Evolutionary conservation across 805 yeast species (phyloP), one percentile per base, ranked within the genome.

Genomic region (Lachancea thermotolerans): DNA sequence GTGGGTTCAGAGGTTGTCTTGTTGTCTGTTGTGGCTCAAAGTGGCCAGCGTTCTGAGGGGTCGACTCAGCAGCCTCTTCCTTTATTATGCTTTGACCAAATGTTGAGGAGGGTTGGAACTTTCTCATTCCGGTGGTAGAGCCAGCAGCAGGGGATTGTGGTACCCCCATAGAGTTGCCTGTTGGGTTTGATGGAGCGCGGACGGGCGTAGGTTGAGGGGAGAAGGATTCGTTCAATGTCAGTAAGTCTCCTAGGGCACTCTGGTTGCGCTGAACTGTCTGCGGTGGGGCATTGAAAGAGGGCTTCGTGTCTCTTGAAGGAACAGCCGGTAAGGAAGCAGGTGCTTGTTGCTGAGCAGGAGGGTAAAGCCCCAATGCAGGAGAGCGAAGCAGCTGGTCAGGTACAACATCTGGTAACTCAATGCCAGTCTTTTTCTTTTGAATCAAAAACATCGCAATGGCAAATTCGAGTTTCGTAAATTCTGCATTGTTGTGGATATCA

Each of bases 391-490:
- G 69, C 21, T 78, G 72, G 15, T 75, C 75, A 2, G 96, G 96
- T 17, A 89, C 78, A 11, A 81, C 75, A 47, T 78, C 78, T 2
- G 99, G 98, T 51, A 93, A 71, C 25, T 77, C 80, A 32, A 71
- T 71, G 15, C 98, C 98, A 2, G 85, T 75, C 47, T 90, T 71
- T 57, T 78, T 83, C 65, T 83, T 85, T 66, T 89, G 95, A 8
- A 93, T 93, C 53, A 93, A 75, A 60, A 82, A 91, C 87, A 93
- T 83, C 14, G 98, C 97, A 59, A 93, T 82, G 2, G 95, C 81
- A 64, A 93, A 93, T 63, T 93, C 99, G 52, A 78, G 72, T 56
- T 76, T 79, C 40, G 86, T 74, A 59, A 93, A 88, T 35, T 75
- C 75, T 21, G 96, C 97, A 37, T 85, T 79, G 64, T 88, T 88